Percentiles rank a stretch among this genome's conserved stretches.
Conservation (phyloP, 2,329 filamentous ascomycete genomes). For the Gnomoniopsis smithogilvyi region DNA sequence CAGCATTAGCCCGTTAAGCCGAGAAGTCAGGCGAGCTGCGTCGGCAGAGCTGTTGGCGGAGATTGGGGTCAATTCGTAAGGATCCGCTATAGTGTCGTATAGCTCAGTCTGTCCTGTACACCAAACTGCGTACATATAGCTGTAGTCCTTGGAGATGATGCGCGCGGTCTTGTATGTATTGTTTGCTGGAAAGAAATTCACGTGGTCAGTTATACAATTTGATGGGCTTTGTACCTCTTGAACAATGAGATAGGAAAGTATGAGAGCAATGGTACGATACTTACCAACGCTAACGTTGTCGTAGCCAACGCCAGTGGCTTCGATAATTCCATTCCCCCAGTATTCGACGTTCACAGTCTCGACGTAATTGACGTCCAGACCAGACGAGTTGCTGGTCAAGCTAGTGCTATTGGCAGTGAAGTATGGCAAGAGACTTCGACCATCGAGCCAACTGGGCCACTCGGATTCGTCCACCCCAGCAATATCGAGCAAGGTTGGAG, state of each 20-base stretch:
- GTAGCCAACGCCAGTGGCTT: slow-evolving; percentile 35
- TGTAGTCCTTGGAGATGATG: slow-evolving; percentile 52
- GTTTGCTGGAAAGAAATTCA: slow-evolving; percentile 23
- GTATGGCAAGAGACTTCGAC: slow-evolving; percentile 36
- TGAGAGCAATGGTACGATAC: too few relatives aligned
- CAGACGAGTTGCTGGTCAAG: slow-evolving; percentile 27
- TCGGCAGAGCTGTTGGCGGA: slow-evolving; percentile 28
- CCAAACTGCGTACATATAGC: slow-evolving; percentile 66
- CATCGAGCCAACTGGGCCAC: slow-evolving; percentile 19
- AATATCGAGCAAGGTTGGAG: slow-evolving; percentile 54
- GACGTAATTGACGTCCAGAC: slow-evolving; percentile 28
- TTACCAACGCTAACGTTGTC: slow-evolving; percentile 8
- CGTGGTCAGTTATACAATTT: neutral
- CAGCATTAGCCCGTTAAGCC: slow-evolving; percentile 57
- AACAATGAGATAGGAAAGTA: too few relatives aligned
- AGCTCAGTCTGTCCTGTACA: slow-evolving; percentile 66
- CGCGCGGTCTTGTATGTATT: slow-evolving; percentile 62
- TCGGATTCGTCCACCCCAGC: slow-evolving; percentile 32
- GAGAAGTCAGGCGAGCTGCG: slow-evolving; percentile 37
- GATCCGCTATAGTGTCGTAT: slow-evolving; percentile 58
- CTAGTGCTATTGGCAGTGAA: slow-evolving; percentile 56
- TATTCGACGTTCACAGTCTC: slow-evolving; percentile 59
- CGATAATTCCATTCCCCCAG: slow-evolving; percentile 44
- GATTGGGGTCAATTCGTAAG: slow-evolving; percentile 48
- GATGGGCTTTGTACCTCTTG: too few relatives aligned